Conservation (phyloP, 192 early-diverging fungal species). For the Backusella sp. region DNA sequence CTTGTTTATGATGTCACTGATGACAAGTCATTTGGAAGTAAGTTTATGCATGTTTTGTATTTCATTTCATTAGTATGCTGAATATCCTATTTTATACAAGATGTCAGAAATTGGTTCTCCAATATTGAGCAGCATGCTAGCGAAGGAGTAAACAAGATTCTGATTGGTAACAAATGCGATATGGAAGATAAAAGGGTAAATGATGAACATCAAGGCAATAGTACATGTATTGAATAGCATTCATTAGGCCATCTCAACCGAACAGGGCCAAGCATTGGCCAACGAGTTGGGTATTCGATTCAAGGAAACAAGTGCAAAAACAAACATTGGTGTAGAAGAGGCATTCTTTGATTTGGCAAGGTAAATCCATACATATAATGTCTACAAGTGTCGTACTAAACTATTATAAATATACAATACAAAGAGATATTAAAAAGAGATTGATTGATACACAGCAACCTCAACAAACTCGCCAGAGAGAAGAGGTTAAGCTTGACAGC, state of each 20-base stretch:
- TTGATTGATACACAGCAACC: conserved; percentile 85
- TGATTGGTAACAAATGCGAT: conserved; percentile 99
- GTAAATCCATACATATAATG: conserved; percentile 36
- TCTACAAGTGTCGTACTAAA: not conserved
- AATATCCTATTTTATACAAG: conserved; percentile 33
- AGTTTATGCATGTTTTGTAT: conserved; percentile 15
- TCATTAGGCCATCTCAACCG: conserved; percentile 71
- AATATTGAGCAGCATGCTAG: conserved; percentile 99
- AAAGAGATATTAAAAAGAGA: conserved; percentile 96
- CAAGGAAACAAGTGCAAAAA: conserved; percentile 97
- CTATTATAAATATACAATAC: not conserved
- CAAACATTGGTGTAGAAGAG: conserved; percentile 96
- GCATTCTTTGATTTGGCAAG: conserved; percentile 95
- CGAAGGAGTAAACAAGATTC: conserved; percentile 98
- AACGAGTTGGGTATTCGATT: conserved; percentile 96
- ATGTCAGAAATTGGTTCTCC: conserved; percentile 99
- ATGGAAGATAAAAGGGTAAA: conserved; percentile 87
- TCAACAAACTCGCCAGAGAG: conserved; percentile 31
- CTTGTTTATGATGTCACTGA: conserved; percentile 99
- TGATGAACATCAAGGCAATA: not conserved
- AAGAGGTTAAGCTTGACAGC: conserved; percentile 30
- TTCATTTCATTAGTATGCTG: not conserved
- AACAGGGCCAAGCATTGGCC: conserved; percentile 93
- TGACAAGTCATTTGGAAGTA: conserved; percentile 97
- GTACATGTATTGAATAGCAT: not conserved